A percentile compares a stretch with the other conserved stretches of the same genome.
Conservation (phyloP, 106 monocot species). For the Dendrobium nobile region DNA sequence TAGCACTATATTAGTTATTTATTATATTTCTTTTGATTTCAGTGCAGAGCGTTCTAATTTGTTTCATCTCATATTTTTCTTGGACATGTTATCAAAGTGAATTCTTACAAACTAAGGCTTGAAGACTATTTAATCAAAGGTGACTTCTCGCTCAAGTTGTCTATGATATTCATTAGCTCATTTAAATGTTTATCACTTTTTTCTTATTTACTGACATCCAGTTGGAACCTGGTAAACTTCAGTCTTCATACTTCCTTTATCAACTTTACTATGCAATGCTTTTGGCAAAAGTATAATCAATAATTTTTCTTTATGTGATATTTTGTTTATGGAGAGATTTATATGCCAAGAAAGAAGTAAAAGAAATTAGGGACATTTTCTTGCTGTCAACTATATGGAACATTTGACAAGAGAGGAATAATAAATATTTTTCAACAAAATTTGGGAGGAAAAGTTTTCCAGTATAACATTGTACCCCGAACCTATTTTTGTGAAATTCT, state of each 20-base stretch:
- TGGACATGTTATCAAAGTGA: constrained; percentile 2
- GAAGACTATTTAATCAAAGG: constrained; percentile 3
- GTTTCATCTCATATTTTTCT: not conserved
- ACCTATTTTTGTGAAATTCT: too few relatives aligned
- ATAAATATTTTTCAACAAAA: too few relatives aligned
- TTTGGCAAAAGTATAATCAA: not conserved
- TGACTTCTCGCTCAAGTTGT: not conserved
- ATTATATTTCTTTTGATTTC: not conserved
- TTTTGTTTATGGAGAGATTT: not conserved
- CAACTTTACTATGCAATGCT: not conserved
- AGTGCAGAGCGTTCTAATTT: not conserved
- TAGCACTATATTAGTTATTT: not conserved
- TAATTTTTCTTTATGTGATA: not conserved
- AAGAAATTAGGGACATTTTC: too few relatives aligned
- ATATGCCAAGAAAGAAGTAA: too few relatives aligned
- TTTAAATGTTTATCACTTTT: not conserved
- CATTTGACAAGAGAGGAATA: too few relatives aligned
- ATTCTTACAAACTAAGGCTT: not conserved
- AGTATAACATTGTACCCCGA: too few relatives aligned
- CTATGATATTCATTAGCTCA: not conserved
- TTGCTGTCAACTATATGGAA: too few relatives aligned
- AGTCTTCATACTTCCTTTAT: not conserved
- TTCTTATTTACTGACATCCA: not conserved
- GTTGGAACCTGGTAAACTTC: not conserved
- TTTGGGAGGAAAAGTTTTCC: too few relatives aligned